phyloP scores from a whole-genome alignment of 192 early-diverging fungal species.

The Funneliformis mosseae region DNA sequence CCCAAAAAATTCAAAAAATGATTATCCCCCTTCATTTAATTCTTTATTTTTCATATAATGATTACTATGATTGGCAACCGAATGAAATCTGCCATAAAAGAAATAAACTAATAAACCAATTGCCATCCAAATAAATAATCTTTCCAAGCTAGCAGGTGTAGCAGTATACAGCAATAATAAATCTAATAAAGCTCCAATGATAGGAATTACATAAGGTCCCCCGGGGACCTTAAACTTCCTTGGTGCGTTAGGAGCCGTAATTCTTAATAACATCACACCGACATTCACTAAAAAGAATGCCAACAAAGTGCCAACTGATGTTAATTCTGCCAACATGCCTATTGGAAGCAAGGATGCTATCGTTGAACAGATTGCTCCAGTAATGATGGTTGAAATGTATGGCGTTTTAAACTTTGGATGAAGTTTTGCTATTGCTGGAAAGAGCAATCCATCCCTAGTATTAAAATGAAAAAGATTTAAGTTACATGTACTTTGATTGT shows the following conservation, averaged over 20 bases:
- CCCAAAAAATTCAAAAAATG: too few relatives aligned
- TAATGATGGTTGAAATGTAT: constrained; percentile 66
- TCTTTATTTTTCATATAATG: neutral
- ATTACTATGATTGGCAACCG: neutral
- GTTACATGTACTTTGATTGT: neutral
- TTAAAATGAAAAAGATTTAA: neutral
- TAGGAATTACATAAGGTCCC: constrained; percentile 65
- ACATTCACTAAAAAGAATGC: constrained; percentile 85
- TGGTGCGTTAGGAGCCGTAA: constrained; percentile 69
- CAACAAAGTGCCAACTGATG: constrained; percentile 82
- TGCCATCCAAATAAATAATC: constrained; percentile 77
- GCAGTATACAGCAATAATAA: constrained; percentile 68
- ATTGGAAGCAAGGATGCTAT: constrained; percentile 77
- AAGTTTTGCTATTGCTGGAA: constrained; percentile 71
- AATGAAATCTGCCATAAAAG: constrained; percentile 51
- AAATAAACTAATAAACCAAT: constrained; percentile 78
- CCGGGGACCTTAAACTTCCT: constrained; percentile 80
- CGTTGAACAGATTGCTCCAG: constrained; percentile 67
- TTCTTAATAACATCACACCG: constrained; percentile 74
- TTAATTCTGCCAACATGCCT: constrained; percentile 82
- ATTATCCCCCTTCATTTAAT: neutral
- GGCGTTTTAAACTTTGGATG: constrained; percentile 78
- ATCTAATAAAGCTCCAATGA: constrained; percentile 61
- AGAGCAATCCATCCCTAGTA: constrained; percentile 66
- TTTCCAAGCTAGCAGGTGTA: constrained; percentile 65